Percentiles rank a stretch among this genome's conserved stretches.
These are phyloP conservation scores for Leersia perrieri DNA, from an alignment of 176 grass and related monocot genomes.

Conservation along the genomic window DNA sequence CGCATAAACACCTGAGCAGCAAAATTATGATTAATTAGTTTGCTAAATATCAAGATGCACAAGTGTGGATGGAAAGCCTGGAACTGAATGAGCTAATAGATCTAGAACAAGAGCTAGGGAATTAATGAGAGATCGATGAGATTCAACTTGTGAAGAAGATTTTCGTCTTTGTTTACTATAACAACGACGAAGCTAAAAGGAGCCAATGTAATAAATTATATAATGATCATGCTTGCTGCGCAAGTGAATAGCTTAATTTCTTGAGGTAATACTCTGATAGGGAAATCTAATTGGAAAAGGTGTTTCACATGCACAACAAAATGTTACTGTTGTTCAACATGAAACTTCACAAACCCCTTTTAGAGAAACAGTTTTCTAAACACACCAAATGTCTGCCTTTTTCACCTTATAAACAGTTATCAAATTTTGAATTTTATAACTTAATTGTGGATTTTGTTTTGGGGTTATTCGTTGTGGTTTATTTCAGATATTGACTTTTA, in stretches of 20 bases:
- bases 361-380: too few relatives aligned
- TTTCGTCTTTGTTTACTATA: background rate
- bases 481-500: too few relatives aligned
- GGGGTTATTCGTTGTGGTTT: too few relatives aligned
- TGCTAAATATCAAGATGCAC: background rate
- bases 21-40: background rate
- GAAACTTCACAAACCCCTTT: too few relatives aligned
- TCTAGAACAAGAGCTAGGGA: background rate
- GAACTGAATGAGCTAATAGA: background rate
- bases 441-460: too few relatives aligned
- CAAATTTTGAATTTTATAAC: too few relatives aligned
- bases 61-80: background rate
- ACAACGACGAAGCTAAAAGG: background rate
- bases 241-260: background rate
- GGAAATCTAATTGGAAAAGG: too few relatives aligned
- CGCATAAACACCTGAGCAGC: background rate
- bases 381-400: too few relatives aligned
- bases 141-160: background rate
- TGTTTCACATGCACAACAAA: too few relatives aligned
- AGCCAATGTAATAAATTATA: background rate
- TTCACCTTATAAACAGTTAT: too few relatives aligned
- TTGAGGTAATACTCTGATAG: too few relatives aligned
- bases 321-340: too few relatives aligned
- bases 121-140: background rate
- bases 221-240: background rate